These are phyloP conservation scores for Cinchona pubescens DNA, from an alignment of 257 asterid species.

Conservation along the genomic window DNA sequence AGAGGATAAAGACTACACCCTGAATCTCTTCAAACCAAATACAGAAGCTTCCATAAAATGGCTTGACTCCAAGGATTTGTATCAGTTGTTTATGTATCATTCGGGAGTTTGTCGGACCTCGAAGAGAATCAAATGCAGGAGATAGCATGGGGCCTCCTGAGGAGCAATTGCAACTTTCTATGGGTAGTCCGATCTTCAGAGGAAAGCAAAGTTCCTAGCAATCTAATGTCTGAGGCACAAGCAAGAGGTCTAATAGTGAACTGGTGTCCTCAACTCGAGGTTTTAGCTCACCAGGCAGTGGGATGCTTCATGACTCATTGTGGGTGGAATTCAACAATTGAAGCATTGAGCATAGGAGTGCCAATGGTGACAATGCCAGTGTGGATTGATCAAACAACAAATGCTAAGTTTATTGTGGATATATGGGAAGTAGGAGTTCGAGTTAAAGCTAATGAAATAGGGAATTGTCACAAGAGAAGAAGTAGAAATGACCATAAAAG, in stretches of 20 bases:
- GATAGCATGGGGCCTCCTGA: slow-evolving; percentile 8
- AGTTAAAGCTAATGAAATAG: slow-evolving; percentile 9
- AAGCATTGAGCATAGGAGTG: slow-evolving; percentile 33
- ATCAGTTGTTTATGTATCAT: slow-evolving; percentile 27
- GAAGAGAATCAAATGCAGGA: slow-evolving; percentile 22
- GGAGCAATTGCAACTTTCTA: slow-evolving; percentile 17
- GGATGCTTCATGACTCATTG: slow-evolving; percentile 34
- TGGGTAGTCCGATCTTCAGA: slow-evolving; percentile 24
- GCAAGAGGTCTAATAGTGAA: slow-evolving; percentile 24
- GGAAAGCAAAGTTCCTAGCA: slow-evolving; percentile 12
- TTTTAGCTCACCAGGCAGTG: slow-evolving; percentile 24
- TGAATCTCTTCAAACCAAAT: slow-evolving; percentile 19
- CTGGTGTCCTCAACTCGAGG: slow-evolving; percentile 34
- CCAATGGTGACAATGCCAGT: slow-evolving; percentile 32
- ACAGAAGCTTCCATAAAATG: slow-evolving; percentile 17
- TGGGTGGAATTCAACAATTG: slow-evolving; percentile 35
- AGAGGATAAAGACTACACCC: slow-evolving; percentile 17
- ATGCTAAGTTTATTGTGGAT: slow-evolving; percentile 26
- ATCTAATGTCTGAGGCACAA: background rate
- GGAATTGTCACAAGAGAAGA: slow-evolving; percentile 20
- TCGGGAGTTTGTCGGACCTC: slow-evolving; percentile 20
- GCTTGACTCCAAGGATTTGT: slow-evolving; percentile 12
- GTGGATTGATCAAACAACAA: slow-evolving; percentile 34
- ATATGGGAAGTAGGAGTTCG: slow-evolving; percentile 26
- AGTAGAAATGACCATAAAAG: slow-evolving; percentile 15